Conservation (phyloP, 345 rosid genomes). For the Luvunga scandens region DNA sequence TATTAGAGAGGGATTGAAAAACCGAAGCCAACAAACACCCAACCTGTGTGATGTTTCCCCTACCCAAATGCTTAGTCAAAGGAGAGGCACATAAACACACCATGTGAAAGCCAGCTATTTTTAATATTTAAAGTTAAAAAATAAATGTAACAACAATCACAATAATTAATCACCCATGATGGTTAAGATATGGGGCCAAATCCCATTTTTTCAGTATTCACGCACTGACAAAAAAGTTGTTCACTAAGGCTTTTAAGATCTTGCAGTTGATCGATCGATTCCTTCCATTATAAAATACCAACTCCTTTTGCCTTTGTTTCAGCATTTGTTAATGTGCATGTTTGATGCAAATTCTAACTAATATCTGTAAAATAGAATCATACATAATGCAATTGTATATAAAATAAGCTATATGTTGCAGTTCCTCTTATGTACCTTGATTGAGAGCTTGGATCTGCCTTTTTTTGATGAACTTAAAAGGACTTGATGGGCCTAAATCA, state of each 20-base stretch:
- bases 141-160: not conserved
- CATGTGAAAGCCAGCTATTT: constrained; percentile 67
- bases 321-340: not conserved
- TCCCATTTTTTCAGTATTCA: constrained; percentile 16
- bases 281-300: not conserved
- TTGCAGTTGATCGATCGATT: not conserved
- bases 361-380: no score
- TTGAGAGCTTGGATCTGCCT: no score
- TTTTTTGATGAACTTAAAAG: no score
- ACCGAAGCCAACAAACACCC: constrained; percentile 1
- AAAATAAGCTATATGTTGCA: no score
- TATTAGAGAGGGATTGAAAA: not conserved
- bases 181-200: constrained; percentile 11
- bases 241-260: not conserved
- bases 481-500: no score
- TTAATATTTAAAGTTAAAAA: not conserved
- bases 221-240: not conserved
- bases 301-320: not conserved
- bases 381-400: not conserved
- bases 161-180: not conserved
- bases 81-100: constrained; percentile 30
- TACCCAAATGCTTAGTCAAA: constrained; percentile 14
- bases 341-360: not conserved
- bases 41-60: constrained; percentile 26
- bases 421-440: no score